A percentile compares a stretch with the other conserved stretches of the same genome.
phyloP scores from a whole-genome alignment of 345 rosid genomes.

The Salix exigua region DNA sequence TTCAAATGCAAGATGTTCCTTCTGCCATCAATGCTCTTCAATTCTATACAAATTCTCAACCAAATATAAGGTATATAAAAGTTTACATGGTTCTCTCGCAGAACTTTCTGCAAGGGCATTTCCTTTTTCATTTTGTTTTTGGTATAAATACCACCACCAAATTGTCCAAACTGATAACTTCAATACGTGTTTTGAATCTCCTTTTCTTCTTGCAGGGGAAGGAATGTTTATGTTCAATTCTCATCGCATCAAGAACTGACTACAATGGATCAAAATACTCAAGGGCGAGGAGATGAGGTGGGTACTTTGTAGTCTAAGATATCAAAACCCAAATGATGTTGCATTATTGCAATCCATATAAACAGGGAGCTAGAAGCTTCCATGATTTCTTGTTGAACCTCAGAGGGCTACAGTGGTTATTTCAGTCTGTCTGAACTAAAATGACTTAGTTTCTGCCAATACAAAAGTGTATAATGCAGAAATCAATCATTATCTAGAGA shows the following conservation, averaged over 20 bases:
- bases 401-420: neutral
- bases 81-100: neutral
- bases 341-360: neutral
- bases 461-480: no score
- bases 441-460: no score
- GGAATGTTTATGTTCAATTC: conserved; percentile 95
- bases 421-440: no score
- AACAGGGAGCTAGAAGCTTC: neutral
- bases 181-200: neutral
- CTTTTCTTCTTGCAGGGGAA: conserved; percentile 50
- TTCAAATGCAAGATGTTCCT: conserved; percentile 95
- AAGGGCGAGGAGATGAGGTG: conserved; percentile 97
- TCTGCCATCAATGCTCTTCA: conserved; percentile 82
- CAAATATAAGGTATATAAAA: conserved; percentile 64
- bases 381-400: neutral
- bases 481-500: no score
- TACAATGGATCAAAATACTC: conserved; percentile 85
- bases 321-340: neutral
- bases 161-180: neutral
- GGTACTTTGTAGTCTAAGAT: conserved; percentile 21
- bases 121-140: neutral
- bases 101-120: neutral
- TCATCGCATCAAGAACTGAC: conserved; percentile 99
- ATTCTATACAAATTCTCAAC: conserved; percentile 76
- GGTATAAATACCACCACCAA: neutral